A percentile compares a stretch with the other conserved stretches of the same genome.
Conservation (phyloP, 371 early-diverging fungal species). For the Mucor piriformis region DNA sequence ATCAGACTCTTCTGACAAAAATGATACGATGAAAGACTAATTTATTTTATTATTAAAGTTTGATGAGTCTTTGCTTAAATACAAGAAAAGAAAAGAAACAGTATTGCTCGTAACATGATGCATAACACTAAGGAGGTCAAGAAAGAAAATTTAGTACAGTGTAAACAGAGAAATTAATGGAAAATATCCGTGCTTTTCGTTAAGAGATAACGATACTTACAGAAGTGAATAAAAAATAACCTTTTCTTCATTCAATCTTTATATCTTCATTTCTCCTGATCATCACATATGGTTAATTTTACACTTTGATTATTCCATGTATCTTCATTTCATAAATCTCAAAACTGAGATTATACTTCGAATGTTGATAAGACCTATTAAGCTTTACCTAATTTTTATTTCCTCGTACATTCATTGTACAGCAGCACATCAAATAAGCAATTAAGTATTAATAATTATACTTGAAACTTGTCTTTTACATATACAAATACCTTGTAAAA, state of each 20-base stretch:
- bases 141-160: constrained; percentile 15
- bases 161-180: constrained; percentile 18
- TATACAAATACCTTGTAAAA: constrained; percentile 20
- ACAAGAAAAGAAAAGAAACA: constrained; percentile 11
- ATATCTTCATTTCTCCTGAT: constrained; percentile 16
- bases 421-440: constrained; percentile 11
- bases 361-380: constrained; percentile 10
- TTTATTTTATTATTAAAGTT: constrained; percentile 17
- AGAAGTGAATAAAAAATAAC: constrained; percentile 15
- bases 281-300: constrained; percentile 6
- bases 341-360: constrained; percentile 14
- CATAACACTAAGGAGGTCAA: constrained; percentile 18
- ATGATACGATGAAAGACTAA: constrained; percentile 14
- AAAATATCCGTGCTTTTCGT: constrained; percentile 15
- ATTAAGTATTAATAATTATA: constrained; percentile 17
- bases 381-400: constrained; percentile 19
- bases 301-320: constrained; percentile 18
- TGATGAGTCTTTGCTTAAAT: constrained; percentile 13
- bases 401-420: constrained; percentile 19
- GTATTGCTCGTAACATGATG: constrained; percentile 14
- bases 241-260: constrained; percentile 16
- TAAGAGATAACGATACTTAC: constrained; percentile 16
- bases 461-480: constrained; percentile 18
- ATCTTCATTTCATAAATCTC: constrained; percentile 11
- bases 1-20: constrained; percentile 14